phyloP scores from a whole-genome alignment of 2,329 filamentous ascomycete genomes.

The Alternaria viburni region DNA sequence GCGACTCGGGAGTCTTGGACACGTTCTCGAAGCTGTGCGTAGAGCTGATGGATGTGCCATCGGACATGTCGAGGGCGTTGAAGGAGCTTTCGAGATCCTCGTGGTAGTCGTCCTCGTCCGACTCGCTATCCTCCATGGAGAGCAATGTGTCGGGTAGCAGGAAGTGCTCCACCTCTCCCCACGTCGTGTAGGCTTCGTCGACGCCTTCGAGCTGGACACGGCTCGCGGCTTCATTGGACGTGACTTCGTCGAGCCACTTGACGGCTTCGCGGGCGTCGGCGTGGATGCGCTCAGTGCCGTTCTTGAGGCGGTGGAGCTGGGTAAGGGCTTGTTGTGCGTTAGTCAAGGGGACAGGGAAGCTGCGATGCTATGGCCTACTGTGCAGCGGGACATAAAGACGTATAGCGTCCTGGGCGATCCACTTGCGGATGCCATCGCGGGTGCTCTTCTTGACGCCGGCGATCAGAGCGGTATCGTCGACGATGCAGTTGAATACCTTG shows the following conservation, averaged over 20 bases:
- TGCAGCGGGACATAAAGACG: conserved; percentile 59
- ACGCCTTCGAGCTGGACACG: conserved; percentile 56
- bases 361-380: conserved; percentile 47
- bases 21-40: conserved; percentile 48
- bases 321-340: conserved; percentile 50
- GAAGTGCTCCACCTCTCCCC: conserved; percentile 58
- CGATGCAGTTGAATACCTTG: conserved; percentile 62
- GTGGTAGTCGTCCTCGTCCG: conserved; percentile 44
- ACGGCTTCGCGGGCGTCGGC: conserved; percentile 57
- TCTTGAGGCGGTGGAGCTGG: conserved; percentile 54
- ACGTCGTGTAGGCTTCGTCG: conserved; percentile 55
- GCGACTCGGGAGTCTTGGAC: conserved; percentile 50
- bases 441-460: conserved; percentile 60
- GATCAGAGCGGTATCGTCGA: conserved; percentile 59
- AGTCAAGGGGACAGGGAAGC: conserved; percentile 16
- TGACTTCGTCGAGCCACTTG: conserved; percentile 59
- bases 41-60: conserved; percentile 53
- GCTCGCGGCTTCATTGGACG: conserved; percentile 46
- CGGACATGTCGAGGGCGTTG: conserved; percentile 44
- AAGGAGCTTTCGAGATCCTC: conserved; percentile 49
- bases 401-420: conserved; percentile 57
- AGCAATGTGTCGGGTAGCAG: conserved; percentile 57
- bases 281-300: conserved; percentile 50
- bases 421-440: conserved; percentile 59
- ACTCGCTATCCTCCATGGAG: conserved; percentile 54